Evolutionary conservation across 2,329 filamentous ascomycete species (phyloP), one percentile per base, ranked within the genome.

Genomic region (Talaromyces sp.): DNA sequence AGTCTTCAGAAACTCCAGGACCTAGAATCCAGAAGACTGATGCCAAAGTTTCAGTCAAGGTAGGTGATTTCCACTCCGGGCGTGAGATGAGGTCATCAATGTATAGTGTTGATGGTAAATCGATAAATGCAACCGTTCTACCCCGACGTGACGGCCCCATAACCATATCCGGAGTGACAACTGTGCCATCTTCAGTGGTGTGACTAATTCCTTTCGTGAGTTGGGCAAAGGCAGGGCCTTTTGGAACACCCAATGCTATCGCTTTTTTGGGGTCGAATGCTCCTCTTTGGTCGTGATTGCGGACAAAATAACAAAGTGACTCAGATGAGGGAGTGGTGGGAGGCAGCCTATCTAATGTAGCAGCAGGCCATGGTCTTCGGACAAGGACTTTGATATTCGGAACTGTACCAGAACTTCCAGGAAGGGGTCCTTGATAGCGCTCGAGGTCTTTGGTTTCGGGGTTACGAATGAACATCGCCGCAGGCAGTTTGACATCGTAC

Each of bases 131-230:
- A 62, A 96, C 80, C 2, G 90, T 92, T 57, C 80, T 83, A 10
- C 91, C 91, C 5, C 82, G 79, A 57, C 85, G 80, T 2, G 80
- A 74, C 10, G 85, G 78, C 1, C 82, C 90, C 53, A 99, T 69
- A 1, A 97, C 91, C 87, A 96, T 94, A 0, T 94, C 89, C 1
- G 93, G 88, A 0, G 87, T 94, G 31, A 99, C 83, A 0, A 81
- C 81, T 6, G 78, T 79, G 4, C 90, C 91, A 65, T 87, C 81
- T 13, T 79, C 75, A 22, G 84, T 85, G 55, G 77, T 74, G 1
- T 94, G 85, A 50, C 73, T 85, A 61, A 86, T 63, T 2, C 91
- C 91, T 1, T 67, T 70, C 0, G 86, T 79, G 43, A 99, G 78
- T 11, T 71, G 66, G 36, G 78, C 78, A 71, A 81, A 95, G 51